These are phyloP conservation scores for Penicillium flavigenum DNA, from an alignment of 495 filamentous ascomycete species.

Conservation along the genomic window DNA sequence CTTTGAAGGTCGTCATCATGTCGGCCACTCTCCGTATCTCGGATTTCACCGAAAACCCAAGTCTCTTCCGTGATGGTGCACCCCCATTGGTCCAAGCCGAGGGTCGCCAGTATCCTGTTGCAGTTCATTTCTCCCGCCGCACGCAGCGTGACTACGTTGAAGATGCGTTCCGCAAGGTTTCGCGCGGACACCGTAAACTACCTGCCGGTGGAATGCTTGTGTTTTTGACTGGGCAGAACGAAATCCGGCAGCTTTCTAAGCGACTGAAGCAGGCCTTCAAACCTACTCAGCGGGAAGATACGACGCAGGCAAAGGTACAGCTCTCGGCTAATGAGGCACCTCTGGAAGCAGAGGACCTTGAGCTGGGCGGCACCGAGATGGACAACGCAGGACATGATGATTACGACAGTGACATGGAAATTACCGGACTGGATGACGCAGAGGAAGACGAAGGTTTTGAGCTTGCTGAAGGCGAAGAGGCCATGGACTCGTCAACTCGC, in stretches of 20 bases:
- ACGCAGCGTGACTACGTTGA: constrained; percentile 87
- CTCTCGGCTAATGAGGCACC: constrained; percentile 76
- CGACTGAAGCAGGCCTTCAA: constrained; percentile 71
- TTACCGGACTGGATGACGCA: constrained; percentile 48
- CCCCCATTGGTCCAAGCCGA: constrained; percentile 89
- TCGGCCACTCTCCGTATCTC: constrained; percentile 89
- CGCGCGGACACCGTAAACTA: constrained; percentile 83
- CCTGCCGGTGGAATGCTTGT: constrained; percentile 92
- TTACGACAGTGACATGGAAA: constrained; percentile 47
- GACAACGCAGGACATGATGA: constrained; percentile 43
- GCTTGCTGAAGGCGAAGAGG: constrained; percentile 58
- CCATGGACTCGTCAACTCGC: constrained; percentile 62
- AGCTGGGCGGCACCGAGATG: constrained; percentile 64
- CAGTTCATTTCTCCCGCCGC: constrained; percentile 79
- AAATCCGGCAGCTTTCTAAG: constrained; percentile 78
- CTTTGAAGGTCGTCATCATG: constrained; percentile 96
- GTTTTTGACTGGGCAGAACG: constrained; percentile 91
- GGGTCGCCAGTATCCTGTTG: constrained; percentile 90
- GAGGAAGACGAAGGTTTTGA: constrained; percentile 61
- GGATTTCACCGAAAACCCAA: constrained; percentile 82
- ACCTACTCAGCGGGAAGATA: constrained; percentile 52
- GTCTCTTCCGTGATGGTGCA: constrained; percentile 69
- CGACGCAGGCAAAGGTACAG: constrained; percentile 61
- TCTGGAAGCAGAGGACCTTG: constrained; percentile 83
- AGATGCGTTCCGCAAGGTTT: constrained; percentile 84